Base-by-base conservation (phyloP, 441 rosid species). In the Gossypium lobatum region DNA sequence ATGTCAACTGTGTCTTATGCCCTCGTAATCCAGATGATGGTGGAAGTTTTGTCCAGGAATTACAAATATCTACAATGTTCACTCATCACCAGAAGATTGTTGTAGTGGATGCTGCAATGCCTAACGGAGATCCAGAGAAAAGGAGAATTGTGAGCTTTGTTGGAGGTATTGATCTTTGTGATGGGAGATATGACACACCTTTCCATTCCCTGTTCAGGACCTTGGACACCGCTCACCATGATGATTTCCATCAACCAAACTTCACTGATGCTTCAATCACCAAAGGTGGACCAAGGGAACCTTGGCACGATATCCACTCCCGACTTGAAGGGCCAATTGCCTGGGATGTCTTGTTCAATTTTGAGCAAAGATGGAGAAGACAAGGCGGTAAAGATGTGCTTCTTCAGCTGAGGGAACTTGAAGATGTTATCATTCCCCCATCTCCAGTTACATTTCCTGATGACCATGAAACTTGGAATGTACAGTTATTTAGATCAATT, bases 221-320 rank as follows among this genome's bases (percentile, higher is more conserved):
- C 14, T 79, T 95, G 80, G 97, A 90, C 86, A 88, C 97, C 0
- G 98, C 92, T 20, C 99, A 95, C 80, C 95, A 95, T 76, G 95
- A 95, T 79, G 99, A 95, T 84, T 95, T 95, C 84, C 98, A 95
- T 83, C 99, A 95, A 77, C 99, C 99, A 16, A 95, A 95, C 87
- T 95, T 90, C 75, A 25, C 85, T 1, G 98, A 87, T 65, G 93
- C 87, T 77, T 69, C 89, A 46, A 93, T 95, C 63, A 85, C 88
- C 75, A 95, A 95, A 80, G 99, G 99, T 64, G 99, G 99, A 70
- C 99, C 99, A 18, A 88, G 99, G 85, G 99, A 95, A 82, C 99
- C 99, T 10, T 95, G 99, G 99, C 99, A 95, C 67, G 99, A 93
- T 61, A 93, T 93, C 73, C 99, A 95, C 85, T 95, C 95, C 63